These are phyloP conservation scores for Euphorbia schlechtendalii DNA, from an alignment of 441 rosid species.

Conservation along the genomic window DNA sequence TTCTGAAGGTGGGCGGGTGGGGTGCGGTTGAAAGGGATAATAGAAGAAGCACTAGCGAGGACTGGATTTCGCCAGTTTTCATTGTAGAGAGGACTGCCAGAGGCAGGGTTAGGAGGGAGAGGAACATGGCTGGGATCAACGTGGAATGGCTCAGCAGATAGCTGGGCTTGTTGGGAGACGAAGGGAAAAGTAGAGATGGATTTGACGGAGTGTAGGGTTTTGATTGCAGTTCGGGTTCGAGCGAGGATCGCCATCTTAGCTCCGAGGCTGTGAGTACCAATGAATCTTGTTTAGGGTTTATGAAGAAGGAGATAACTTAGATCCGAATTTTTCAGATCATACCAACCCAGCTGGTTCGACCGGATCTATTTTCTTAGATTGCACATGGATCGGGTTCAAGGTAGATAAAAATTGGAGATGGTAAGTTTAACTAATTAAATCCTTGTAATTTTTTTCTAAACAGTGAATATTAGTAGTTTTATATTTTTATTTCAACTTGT, in stretches of 20 bases:
- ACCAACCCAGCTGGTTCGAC: no score
- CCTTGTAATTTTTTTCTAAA: no score
- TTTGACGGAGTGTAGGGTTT: conserved; percentile 33
- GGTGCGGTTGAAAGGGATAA: conserved; percentile 29
- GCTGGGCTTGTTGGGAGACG: conserved; percentile 64
- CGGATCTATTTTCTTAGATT: no score
- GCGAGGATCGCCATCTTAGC: conserved; percentile 36
- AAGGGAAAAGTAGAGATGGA: conserved; percentile 51
- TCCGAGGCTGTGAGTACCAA: background rate
- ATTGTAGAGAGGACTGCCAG: conserved; percentile 73
- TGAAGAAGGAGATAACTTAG: no score
- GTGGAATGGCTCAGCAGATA: conserved; percentile 38
- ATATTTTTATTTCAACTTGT: no score
- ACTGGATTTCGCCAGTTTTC: conserved; percentile 75
- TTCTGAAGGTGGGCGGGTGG: conserved; percentile 34
- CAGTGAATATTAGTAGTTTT: no score
- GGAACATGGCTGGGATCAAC: conserved; percentile 25
- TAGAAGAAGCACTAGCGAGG: conserved; percentile 23
- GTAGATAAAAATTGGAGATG: no score
- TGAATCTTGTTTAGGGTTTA: no score
- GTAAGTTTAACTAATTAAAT: no score
- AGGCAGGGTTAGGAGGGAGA: conserved; percentile 83
- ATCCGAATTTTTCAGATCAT: no score
- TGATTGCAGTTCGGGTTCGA: conserved; percentile 34
- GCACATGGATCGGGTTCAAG: no score